phyloP scores from a whole-genome alignment of 2,329 filamentous ascomycete species.

The Fusarium coicis region DNA sequence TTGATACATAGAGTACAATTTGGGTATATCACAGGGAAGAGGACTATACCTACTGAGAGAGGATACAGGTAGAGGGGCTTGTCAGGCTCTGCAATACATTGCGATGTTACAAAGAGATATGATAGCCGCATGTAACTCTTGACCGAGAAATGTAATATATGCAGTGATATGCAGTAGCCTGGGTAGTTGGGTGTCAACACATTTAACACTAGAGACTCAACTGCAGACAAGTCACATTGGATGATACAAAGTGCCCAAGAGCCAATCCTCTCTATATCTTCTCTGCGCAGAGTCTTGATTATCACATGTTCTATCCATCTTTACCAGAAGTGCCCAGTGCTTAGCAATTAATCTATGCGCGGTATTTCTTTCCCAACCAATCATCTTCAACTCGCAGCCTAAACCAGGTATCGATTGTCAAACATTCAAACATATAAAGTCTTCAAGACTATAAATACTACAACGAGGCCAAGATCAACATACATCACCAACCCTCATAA shows the following conservation, averaged over 20 bases:
- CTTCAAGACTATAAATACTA: not conserved
- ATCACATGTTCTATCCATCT: not conserved
- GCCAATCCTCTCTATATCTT: no score
- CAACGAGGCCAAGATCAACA: not conserved
- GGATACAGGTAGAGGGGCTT: not conserved
- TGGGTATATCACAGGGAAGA: constrained; percentile 3
- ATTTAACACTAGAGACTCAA: not conserved
- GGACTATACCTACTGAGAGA: not conserved
- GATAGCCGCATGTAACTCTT: not conserved
- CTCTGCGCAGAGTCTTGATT: not conserved
- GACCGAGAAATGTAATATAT: not conserved
- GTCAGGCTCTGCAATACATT: not conserved
- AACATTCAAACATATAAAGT: constrained; percentile 14
- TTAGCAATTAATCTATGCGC: not conserved
- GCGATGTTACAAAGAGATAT: not conserved
- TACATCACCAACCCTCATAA: not conserved
- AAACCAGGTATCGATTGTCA: constrained; percentile 22
- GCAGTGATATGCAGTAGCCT: not conserved
- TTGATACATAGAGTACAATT: constrained; percentile 24
- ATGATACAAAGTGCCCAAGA: not conserved
- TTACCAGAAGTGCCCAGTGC: not conserved
- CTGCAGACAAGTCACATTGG: not conserved
- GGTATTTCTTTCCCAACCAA: constrained; percentile 20
- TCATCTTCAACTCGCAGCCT: constrained; percentile 28
- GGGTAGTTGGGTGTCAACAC: not conserved